Evolutionary conservation across 495 filamentous ascomycete species (phyloP).

Genomic region (Aspergillus taichungensis): DNA sequence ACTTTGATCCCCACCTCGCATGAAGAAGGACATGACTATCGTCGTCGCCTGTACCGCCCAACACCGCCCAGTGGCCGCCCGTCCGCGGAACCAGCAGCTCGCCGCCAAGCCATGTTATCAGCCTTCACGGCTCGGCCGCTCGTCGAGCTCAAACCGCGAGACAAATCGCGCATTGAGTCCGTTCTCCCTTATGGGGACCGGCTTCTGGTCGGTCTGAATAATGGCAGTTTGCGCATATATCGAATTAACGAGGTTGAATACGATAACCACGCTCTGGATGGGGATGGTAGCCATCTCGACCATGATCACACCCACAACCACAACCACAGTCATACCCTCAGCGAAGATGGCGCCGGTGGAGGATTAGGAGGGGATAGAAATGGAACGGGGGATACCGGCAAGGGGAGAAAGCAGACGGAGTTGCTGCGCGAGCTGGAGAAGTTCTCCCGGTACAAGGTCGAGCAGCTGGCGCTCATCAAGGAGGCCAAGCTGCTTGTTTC

Average conservation of each 20-base stretch:
- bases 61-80: background rate
- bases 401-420: conserved; percentile 54
- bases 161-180: conserved; percentile 93
- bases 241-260: conserved; percentile 62
- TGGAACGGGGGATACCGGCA: background rate
- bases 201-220: conserved; percentile 83
- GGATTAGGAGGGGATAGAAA: conserved; percentile 3
- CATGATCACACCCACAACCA: background rate
- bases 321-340: conserved; percentile 3
- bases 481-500: conserved; percentile 87
- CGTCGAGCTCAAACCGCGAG: conserved; percentile 88
- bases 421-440: conserved; percentile 84
- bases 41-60: conserved; percentile 4
- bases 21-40: conserved; percentile 9
- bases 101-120: conserved; percentile 67
- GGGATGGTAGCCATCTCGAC: conserved; percentile 11
- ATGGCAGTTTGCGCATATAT: conserved; percentile 82
- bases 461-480: conserved; percentile 91
- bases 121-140: conserved; percentile 94
- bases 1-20: background rate
- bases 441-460: conserved; percentile 80
- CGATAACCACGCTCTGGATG: conserved; percentile 9
- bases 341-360: conserved; percentile 8
- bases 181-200: conserved; percentile 88
- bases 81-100: conserved; percentile 11